Conservation (phyloP, 805 yeast species). For the Saturnispora kantuleensis region DNA sequence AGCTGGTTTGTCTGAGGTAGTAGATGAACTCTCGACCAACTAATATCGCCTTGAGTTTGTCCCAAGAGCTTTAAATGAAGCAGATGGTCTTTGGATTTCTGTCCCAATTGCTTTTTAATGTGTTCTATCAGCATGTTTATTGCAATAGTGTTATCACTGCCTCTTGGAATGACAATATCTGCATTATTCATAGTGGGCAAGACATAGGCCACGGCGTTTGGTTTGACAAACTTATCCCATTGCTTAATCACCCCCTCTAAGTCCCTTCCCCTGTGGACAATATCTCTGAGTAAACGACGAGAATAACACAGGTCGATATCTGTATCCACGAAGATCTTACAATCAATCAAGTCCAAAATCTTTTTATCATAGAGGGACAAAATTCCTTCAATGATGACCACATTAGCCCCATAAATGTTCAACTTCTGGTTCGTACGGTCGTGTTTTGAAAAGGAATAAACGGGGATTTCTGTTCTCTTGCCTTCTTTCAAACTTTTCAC, state of each 20-base stretch:
- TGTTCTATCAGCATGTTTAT: constrained; percentile 72
- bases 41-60: constrained; percentile 25
- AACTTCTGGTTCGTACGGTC: constrained; percentile 51
- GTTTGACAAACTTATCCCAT: constrained; percentile 88
- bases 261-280: constrained; percentile 77
- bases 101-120: constrained; percentile 56
- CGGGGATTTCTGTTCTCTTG: constrained; percentile 53
- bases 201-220: constrained; percentile 71
- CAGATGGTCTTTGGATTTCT: constrained; percentile 61
- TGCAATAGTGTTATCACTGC: constrained; percentile 74
- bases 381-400: constrained; percentile 85
- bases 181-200: constrained; percentile 71
- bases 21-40: constrained; percentile 27
- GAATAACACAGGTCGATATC: constrained; percentile 90
- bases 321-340: constrained; percentile 86
- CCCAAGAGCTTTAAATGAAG: constrained; percentile 53
- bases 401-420: constrained; percentile 88
- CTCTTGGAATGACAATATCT: constrained; percentile 84
- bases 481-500: constrained; percentile 66
- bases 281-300: constrained; percentile 79
- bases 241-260: constrained; percentile 73
- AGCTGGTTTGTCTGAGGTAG: constrained; percentile 55
- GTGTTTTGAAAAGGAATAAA: constrained; percentile 58
- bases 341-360: constrained; percentile 65
- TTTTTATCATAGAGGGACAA: constrained; percentile 69